phyloP scores from a whole-genome alignment of 1,284 basidiomycete species.

The Ustilago cynodontis region DNA sequence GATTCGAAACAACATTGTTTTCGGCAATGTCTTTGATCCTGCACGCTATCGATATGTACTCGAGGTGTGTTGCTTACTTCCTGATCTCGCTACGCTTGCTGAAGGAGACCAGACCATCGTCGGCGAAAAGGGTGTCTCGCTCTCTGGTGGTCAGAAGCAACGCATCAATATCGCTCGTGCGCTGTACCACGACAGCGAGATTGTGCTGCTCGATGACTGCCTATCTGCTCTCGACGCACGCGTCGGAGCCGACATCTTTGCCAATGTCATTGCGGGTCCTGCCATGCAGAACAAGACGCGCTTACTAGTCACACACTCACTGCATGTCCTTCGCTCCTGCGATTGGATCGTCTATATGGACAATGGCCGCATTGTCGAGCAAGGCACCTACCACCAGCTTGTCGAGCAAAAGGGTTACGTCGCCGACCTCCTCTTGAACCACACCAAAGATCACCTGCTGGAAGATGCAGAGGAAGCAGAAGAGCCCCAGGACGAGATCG shows the following conservation, averaged over 20 bases:
- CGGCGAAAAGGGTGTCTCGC: conserved; percentile 83
- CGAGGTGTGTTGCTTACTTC: too few relatives aligned
- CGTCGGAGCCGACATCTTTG: conserved; percentile 72
- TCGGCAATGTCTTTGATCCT: conserved; percentile 76
- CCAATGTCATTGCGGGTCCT: conserved; percentile 24
- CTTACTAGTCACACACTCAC: conserved; percentile 12
- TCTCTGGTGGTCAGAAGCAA: conserved; percentile 74
- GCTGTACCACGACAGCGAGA: conserved; percentile 38
- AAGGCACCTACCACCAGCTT: conserved; percentile 53
- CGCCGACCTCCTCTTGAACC: too few relatives aligned
- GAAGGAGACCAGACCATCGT: conserved; percentile 86
- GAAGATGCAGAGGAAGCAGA: too few relatives aligned
- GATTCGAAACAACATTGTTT: too few relatives aligned
- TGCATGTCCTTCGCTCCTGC: conserved; percentile 52
- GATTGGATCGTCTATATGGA: too few relatives aligned
- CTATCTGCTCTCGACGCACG: conserved; percentile 85
- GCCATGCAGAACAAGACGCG: conserved; percentile 28
- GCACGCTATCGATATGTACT: conserved; percentile 71
- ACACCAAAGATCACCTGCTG: too few relatives aligned
- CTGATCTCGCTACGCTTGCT: too few relatives aligned
- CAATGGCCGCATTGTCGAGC: conserved; percentile 46
- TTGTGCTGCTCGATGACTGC: conserved; percentile 73
- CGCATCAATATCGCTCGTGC: conserved; percentile 38
- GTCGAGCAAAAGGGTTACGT: not conserved
- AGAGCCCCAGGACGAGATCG: too few relatives aligned